Percentiles rank a stretch among this genome's conserved stretches.
phyloP scores from a whole-genome alignment of 257 asterid species.

The Gynochthodes officinalis region DNA sequence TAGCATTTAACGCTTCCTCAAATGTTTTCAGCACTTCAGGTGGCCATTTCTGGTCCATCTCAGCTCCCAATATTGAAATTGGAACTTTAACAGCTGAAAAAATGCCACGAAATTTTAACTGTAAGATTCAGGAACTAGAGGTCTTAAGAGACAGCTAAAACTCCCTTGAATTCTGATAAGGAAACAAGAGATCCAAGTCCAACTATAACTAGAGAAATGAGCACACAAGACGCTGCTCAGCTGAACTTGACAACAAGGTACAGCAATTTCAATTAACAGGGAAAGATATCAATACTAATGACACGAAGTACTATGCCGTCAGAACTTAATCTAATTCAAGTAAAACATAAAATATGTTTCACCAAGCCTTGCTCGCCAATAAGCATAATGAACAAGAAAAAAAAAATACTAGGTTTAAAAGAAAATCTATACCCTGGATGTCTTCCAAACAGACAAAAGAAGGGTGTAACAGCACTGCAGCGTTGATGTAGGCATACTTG shows the following conservation, averaged over 20 bases:
- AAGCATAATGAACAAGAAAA: neutral
- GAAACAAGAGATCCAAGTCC: neutral
- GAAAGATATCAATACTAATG: neutral
- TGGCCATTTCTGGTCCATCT: conserved; percentile 38
- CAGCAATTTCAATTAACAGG: neutral
- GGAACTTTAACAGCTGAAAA: conserved; percentile 61
- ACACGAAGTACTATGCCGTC: neutral
- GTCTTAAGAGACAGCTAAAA: neutral
- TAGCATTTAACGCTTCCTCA: conserved; percentile 37
- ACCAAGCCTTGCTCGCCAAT: neutral
- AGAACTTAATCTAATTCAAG: neutral
- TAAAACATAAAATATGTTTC: neutral
- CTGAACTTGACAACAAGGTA: neutral
- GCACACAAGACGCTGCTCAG: neutral
- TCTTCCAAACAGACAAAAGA: conserved; percentile 52
- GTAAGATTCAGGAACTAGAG: neutral
- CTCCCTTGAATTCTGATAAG: neutral
- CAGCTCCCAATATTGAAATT: conserved; percentile 58
- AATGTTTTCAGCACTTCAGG: conserved; percentile 49
- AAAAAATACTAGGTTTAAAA: neutral
- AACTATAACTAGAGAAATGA: neutral
- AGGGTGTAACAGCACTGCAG: conserved; percentile 65
- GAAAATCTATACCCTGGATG: conserved; percentile 37
- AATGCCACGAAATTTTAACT: neutral
- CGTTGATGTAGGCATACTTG: conserved; percentile 44